These are phyloP conservation scores for Salix udensis DNA, from an alignment of 345 rosid species.

Conservation along the genomic window DNA sequence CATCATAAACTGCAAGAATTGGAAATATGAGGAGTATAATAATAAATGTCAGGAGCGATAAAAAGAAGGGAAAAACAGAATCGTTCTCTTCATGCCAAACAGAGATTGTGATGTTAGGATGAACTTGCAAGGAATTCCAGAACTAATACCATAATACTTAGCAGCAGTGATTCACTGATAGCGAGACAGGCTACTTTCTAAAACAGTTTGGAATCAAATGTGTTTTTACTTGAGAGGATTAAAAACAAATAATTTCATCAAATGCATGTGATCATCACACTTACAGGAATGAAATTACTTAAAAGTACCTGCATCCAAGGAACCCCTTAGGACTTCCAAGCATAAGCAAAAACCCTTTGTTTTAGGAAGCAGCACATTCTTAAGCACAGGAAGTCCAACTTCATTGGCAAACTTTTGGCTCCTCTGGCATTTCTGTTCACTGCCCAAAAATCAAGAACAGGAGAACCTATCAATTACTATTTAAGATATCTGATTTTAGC, in stretches of 20 bases:
- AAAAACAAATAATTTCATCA: background rate
- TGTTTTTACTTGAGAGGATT: background rate
- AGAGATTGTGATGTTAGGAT: background rate
- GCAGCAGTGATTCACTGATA: background rate
- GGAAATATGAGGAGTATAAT: background rate
- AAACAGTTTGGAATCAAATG: background rate
- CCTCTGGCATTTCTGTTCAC: slow-evolving; percentile 61
- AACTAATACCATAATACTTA: background rate
- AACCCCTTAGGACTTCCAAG: slow-evolving; percentile 53
- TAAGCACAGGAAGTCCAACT: slow-evolving; percentile 63
- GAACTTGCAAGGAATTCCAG: background rate
- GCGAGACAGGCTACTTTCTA: background rate
- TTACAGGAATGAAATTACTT: background rate
- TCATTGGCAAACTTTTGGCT: slow-evolving; percentile 67
- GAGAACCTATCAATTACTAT: background rate
- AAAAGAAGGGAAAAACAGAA: too few relatives aligned
- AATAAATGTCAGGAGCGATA: background rate
- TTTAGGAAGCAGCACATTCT: slow-evolving; percentile 71
- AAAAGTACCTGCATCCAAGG: slow-evolving; percentile 67
- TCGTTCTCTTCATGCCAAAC: background rate
- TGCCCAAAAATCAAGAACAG: slow-evolving; percentile 29
- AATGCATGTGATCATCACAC: background rate
- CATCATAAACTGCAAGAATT: slow-evolving; percentile 64
- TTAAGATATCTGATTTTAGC: background rate
- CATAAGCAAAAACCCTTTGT: slow-evolving; percentile 65